Evolutionary conservation across 805 yeast species (phyloP).

Genomic region (Saccharomycopsis sp.): DNA sequence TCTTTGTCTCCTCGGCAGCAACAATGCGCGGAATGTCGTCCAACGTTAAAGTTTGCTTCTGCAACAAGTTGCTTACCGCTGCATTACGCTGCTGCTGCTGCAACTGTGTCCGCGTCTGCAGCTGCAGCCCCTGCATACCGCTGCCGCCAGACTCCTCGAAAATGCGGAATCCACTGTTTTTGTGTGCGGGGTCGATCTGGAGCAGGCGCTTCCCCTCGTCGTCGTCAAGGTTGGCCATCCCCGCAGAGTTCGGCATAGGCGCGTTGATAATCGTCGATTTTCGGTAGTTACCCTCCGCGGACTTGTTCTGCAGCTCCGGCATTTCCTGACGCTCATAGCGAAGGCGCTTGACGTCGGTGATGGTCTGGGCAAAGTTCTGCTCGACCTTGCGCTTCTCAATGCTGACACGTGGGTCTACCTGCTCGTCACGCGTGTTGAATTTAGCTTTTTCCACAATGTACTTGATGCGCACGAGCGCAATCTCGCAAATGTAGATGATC

Average conservation of each 20-base stretch:
- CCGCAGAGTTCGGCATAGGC: constrained; percentile 41
- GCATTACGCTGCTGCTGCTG: constrained; percentile 7
- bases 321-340: constrained; percentile 67
- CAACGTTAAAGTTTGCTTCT: constrained; percentile 79
- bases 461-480: constrained; percentile 53
- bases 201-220: constrained; percentile 23
- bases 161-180: neutral
- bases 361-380: constrained; percentile 58
- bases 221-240: constrained; percentile 23
- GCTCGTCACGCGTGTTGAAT: constrained; percentile 6
- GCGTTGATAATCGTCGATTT: constrained; percentile 61
- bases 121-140: neutral
- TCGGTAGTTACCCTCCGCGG: constrained; percentile 55
- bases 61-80: constrained; percentile 60
- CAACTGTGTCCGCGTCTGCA: constrained; percentile 4
- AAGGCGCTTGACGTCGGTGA: constrained; percentile 69
- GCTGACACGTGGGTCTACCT: constrained; percentile 8
- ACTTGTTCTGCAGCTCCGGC: constrained; percentile 36
- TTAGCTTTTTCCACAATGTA: constrained; percentile 9
- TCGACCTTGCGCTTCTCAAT: constrained; percentile 22
- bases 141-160: neutral
- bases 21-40: constrained; percentile 97
- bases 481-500: constrained; percentile 66
- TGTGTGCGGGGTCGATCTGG: neutral
- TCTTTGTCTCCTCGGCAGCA: constrained; percentile 94